Conservation (phyloP, 768 basidiomycete genomes). For the Serpula lacrymans region DNA sequence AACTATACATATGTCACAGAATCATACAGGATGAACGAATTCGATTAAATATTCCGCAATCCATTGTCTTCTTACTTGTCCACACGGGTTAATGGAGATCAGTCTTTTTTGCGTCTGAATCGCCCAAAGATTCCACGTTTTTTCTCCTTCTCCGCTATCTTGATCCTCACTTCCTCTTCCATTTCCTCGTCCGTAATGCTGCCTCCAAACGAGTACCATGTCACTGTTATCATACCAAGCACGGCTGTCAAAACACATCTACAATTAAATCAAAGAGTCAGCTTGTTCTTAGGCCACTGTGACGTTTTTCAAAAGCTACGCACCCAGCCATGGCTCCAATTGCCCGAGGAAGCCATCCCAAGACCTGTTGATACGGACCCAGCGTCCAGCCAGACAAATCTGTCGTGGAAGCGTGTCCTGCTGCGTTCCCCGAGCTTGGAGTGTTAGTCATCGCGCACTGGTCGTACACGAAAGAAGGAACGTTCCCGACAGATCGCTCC, state of each 20-base stretch:
- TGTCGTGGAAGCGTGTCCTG: conserved; percentile 65
- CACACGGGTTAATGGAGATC: too few relatives aligned
- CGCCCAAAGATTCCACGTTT: conserved; percentile 46
- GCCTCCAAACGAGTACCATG: conserved; percentile 85
- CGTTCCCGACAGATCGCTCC: conserved; percentile 33
- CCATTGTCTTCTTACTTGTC: too few relatives aligned
- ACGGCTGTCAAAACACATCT: conserved; percentile 82
- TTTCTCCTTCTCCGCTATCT: conserved; percentile 55
- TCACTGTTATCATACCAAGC: conserved; percentile 75
- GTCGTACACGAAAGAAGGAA: conserved; percentile 62
- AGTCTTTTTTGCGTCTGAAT: too few relatives aligned
- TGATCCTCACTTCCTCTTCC: conserved; percentile 61
- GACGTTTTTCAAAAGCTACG: conserved; percentile 20
- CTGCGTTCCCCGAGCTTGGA: conserved; percentile 79
- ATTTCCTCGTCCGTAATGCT: conserved; percentile 76
- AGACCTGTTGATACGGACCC: conserved; percentile 70
- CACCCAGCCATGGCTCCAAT: conserved; percentile 76
- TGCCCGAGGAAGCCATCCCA: conserved; percentile 72
- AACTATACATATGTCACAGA: too few relatives aligned
- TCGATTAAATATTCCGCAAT: too few relatives aligned
- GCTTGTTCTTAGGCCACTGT: not conserved
- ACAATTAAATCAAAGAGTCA: conserved; percentile 12
- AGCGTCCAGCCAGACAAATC: conserved; percentile 63
- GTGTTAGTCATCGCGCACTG: conserved; percentile 67
- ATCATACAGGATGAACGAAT: too few relatives aligned